Evolutionary conservation across 106 monocot genomes (phyloP).

Genomic region (Dendrobium officinale): DNA sequence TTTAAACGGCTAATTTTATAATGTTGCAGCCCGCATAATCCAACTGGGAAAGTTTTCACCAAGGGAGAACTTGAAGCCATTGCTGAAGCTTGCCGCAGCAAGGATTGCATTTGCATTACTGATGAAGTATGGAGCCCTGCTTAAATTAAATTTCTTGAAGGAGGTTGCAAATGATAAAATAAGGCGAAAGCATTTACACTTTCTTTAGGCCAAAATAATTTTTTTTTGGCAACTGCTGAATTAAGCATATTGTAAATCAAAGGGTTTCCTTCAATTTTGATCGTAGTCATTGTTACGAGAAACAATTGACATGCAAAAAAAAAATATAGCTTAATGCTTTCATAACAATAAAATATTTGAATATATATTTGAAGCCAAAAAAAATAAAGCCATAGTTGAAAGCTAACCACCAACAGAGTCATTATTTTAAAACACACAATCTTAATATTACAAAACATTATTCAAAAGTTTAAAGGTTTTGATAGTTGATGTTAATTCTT

Average conservation of each 20-base stretch:
- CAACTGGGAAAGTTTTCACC: conserved; percentile 88
- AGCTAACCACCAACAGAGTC: neutral
- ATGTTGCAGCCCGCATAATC: conserved; percentile 80
- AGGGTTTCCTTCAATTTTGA: neutral
- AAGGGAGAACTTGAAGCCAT: conserved; percentile 72
- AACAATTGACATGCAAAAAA: too few relatives aligned
- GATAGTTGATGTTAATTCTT: neutral
- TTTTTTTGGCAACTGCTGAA: neutral
- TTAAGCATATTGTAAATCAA: neutral
- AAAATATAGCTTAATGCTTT: too few relatives aligned
- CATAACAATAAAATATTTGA: too few relatives aligned
- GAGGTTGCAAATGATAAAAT: neutral
- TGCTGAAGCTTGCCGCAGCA: conserved; percentile 61
- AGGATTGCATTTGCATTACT: conserved; percentile 75
- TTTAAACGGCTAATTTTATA: conserved; percentile 7
- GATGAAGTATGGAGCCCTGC: conserved; percentile 61
- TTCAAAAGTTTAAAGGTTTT: neutral
- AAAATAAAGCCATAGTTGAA: too few relatives aligned
- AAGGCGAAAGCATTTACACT: neutral
- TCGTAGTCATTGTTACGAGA: too few relatives aligned
- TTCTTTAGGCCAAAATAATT: neutral
- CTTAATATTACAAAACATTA: neutral
- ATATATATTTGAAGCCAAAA: too few relatives aligned
- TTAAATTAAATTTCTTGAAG: neutral
- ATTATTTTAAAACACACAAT: neutral